Conservation (phyloP, 257 asterid genomes). For the Echites panduratus region DNA sequence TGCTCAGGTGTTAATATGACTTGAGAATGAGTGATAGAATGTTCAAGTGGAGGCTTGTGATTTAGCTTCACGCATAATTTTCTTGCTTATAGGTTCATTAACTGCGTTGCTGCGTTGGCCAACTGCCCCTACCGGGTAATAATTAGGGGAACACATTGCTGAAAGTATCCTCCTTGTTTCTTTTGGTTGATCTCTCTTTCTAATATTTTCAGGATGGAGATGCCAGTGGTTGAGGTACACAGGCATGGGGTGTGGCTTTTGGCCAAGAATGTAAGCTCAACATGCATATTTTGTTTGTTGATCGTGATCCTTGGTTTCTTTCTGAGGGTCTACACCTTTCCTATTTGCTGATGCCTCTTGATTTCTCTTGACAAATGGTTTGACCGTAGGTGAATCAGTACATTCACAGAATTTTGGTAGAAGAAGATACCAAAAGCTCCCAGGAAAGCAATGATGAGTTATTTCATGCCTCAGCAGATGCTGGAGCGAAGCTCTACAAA, state of each 20-base stretch:
- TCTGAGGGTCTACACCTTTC: slow-evolving; percentile 6
- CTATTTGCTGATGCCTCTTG: neutral
- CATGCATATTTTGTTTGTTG: neutral
- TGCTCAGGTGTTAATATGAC: slow-evolving; percentile 43
- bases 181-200: slow-evolving; percentile 22
- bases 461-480: slow-evolving; percentile 49
- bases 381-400: slow-evolving; percentile 74
- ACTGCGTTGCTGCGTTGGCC: slow-evolving; percentile 97
- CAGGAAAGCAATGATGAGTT: slow-evolving; percentile 49
- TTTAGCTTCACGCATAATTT: slow-evolving; percentile 10
- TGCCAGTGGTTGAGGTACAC: slow-evolving; percentile 88
- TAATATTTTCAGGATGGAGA: slow-evolving; percentile 74
- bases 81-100: slow-evolving; percentile 56
- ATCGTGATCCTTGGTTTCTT: slow-evolving; percentile 1
- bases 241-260: slow-evolving; percentile 85
- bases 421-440: slow-evolving; percentile 63
- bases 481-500: slow-evolving; percentile 47
- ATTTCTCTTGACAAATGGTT: slow-evolving; percentile 16
- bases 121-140: slow-evolving; percentile 91
- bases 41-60: slow-evolving; percentile 10
- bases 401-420: slow-evolving; percentile 81
- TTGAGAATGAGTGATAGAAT: slow-evolving; percentile 7
- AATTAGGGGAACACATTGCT: slow-evolving; percentile 21
- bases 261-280: slow-evolving; percentile 60
- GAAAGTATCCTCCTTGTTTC: slow-evolving; percentile 8